Conservation (phyloP, 345 rosid species). For the Punica granatum region DNA sequence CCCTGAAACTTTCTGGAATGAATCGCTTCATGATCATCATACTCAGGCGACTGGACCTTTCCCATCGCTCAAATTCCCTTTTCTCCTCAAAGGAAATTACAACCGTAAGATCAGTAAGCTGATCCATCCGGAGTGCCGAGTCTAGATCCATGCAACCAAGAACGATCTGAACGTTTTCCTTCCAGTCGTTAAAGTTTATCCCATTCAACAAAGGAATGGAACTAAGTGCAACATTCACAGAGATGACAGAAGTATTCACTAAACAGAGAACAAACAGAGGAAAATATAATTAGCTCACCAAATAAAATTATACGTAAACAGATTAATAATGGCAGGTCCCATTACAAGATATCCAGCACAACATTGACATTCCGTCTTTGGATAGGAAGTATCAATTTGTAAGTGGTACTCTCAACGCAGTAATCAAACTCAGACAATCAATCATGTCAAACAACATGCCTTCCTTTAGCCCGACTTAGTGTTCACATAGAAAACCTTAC, state of each 20-base stretch:
- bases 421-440: too few relatives aligned
- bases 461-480: too few relatives aligned
- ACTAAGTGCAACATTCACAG: neutral
- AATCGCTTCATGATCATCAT: neutral
- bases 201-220: neutral
- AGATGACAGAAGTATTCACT: neutral
- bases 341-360: neutral
- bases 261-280: neutral
- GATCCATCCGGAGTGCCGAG: conserved; percentile 2
- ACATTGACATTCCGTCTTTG: neutral
- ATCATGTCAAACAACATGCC: too few relatives aligned
- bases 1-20: neutral
- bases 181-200: conserved; percentile 4
- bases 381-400: neutral
- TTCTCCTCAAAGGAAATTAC: neutral
- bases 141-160: conserved; percentile 3
- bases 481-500: too few relatives aligned
- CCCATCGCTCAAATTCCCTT: neutral
- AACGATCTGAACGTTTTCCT: neutral
- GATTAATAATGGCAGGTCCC: neutral
- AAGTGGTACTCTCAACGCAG: too few relatives aligned
- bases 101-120: neutral
- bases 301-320: neutral
- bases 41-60: conserved; percentile 2
- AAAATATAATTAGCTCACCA: neutral